Evolutionary conservation across 192 early-diverging fungal species (phyloP).

Genomic region (Mortierella hygrophila): DNA sequence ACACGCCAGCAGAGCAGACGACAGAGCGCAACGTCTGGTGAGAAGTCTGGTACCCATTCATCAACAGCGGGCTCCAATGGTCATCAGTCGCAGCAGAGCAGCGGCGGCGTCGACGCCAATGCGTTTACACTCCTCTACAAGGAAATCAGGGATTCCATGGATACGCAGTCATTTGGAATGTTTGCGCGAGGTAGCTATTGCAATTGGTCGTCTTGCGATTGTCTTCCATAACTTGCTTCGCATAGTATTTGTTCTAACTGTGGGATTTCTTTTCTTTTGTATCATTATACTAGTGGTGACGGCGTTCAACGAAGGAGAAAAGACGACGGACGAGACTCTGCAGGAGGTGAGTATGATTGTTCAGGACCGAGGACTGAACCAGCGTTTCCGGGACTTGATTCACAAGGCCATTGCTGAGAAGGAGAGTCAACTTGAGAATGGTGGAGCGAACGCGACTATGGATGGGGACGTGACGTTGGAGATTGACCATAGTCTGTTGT

Average conservation of each 20-base stretch:
- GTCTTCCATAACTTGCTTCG: neutral
- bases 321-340: conserved; percentile 49
- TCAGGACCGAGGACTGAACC: conserved; percentile 33
- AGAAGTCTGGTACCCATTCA: neutral
- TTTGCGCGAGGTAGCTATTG: conserved; percentile 46
- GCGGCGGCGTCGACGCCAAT: conserved; percentile 39
- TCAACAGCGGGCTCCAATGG: neutral
- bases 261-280: neutral
- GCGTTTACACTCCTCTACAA: conserved; percentile 52
- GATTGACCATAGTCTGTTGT: conserved; percentile 36
- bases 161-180: conserved; percentile 40
- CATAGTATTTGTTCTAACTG: neutral
- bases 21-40: conserved; percentile 9
- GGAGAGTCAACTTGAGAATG: conserved; percentile 34
- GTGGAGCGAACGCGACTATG: conserved; percentile 23
- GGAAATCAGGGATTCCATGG: conserved; percentile 56
- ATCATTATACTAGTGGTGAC: conserved; percentile 32
- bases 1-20: neutral
- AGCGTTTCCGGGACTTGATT: conserved; percentile 47
- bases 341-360: conserved; percentile 48
- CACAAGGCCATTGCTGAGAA: conserved; percentile 51
- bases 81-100: conserved; percentile 1
- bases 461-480: conserved; percentile 45
- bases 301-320: conserved; percentile 50
- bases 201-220: neutral